A percentile compares a stretch with the other conserved stretches of the same genome.
These are phyloP conservation scores for Chlorophyllum brunneum DNA, from an alignment of 768 basidiomycete species.

Conservation along the genomic window DNA sequence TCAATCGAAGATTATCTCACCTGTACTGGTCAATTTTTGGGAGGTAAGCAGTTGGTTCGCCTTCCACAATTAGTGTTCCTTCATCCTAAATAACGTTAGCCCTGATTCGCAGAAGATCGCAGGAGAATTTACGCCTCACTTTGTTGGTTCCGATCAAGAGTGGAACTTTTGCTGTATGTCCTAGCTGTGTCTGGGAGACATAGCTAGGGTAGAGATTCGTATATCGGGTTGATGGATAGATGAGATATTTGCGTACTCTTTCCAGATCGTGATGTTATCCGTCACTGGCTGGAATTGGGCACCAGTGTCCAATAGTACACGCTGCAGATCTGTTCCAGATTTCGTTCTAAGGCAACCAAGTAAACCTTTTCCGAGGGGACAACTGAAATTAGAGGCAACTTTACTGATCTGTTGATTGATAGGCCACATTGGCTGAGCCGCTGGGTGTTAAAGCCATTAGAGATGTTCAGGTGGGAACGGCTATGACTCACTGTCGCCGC, in stretches of 20 bases:
- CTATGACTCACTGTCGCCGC: slow-evolving; percentile 25
- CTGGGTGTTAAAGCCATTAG: slow-evolving; percentile 12
- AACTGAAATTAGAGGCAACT: slow-evolving; percentile 24
- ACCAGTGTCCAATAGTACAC: slow-evolving; percentile 23
- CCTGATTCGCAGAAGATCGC: too few relatives aligned
- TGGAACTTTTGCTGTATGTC: slow-evolving; percentile 27
- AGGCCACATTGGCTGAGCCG: slow-evolving; percentile 31
- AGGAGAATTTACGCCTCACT: slow-evolving; percentile 10
- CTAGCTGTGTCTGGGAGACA: slow-evolving; percentile 24
- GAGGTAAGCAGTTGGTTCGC: slow-evolving; percentile 30
- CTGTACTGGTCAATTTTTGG: slow-evolving; percentile 25
- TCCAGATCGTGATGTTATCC: slow-evolving; percentile 30
- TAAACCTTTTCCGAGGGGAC: slow-evolving; percentile 21
- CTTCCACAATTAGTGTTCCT: slow-evolving; percentile 30
- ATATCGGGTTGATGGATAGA: neutral
- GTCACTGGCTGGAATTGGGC: slow-evolving; percentile 32
- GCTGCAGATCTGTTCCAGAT: slow-evolving; percentile 22
- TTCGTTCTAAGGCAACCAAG: slow-evolving; percentile 27
- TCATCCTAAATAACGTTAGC: slow-evolving; percentile 21
- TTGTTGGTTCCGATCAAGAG: slow-evolving; percentile 30
- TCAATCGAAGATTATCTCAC: too few relatives aligned
- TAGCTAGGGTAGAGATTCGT: slow-evolving; percentile 17
- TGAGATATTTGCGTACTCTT: slow-evolving; percentile 21
- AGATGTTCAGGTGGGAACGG: neutral
- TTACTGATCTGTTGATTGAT: slow-evolving; percentile 25